These are phyloP conservation scores for Lichtheimia hyalospora DNA, from an alignment of 371 early-diverging fungal genomes.

Conservation along the genomic window DNA sequence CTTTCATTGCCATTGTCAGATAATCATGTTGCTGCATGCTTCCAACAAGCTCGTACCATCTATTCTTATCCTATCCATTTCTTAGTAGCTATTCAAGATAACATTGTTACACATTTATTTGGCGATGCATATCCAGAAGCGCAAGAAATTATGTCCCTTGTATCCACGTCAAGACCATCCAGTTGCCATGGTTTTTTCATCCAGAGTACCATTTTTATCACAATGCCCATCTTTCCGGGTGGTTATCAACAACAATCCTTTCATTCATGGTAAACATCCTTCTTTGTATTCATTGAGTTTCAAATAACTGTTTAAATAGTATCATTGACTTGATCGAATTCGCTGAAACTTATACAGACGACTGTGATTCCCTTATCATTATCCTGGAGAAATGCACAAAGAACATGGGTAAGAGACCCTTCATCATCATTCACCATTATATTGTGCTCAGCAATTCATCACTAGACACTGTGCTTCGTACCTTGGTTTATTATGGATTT, in stretches of 20 bases:
- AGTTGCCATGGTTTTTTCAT: constrained; percentile 5
- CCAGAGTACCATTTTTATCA: constrained; percentile 7
- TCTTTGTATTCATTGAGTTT: not conserved
- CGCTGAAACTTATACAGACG: not conserved
- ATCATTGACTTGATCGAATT: constrained; percentile 8
- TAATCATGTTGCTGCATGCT: no score
- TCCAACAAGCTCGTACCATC: no score
- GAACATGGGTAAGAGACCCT: not conserved
- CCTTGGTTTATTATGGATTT: constrained; percentile 10
- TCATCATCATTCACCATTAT: not conserved
- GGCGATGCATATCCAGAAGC: no score
- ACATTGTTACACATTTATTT: no score
- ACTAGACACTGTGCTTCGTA: constrained; percentile 3
- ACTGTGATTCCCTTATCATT: constrained; percentile 7
- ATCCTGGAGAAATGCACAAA: constrained; percentile 4
- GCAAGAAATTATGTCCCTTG: no score
- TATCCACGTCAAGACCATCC: no score
- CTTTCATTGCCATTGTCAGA: no score
- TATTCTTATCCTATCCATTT: no score
- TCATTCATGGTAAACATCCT: not conserved
- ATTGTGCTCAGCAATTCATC: not conserved
- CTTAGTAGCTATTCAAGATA: no score
- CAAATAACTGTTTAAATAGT: not conserved
- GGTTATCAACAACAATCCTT: constrained; percentile 1
- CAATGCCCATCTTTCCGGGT: not conserved